A percentile compares a stretch with the other conserved stretches of the same genome.
Evolutionary conservation across 257 asterid genomes (phyloP).

Genomic region (Solanum bulbocastanum): DNA sequence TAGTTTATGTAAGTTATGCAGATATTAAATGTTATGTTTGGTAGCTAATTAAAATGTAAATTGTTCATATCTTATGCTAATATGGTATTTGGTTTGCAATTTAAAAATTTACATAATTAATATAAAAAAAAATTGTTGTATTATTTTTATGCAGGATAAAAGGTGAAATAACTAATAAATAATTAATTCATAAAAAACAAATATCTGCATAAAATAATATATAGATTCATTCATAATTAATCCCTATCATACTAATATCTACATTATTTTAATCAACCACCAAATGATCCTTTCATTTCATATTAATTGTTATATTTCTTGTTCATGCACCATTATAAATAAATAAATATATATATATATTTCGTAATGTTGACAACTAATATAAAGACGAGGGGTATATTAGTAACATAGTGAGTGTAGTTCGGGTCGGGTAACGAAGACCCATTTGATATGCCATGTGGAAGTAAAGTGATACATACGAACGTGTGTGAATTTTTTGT

Average conservation of each 20-base stretch:
- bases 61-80: no score
- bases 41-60: no score
- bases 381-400: not conserved
- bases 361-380: not conserved
- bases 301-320: not conserved
- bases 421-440: not conserved
- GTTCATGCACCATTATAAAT: not conserved
- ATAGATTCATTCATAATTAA: no score
- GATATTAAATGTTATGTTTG: no score
- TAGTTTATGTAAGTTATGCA: no score
- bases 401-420: not conserved
- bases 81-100: not conserved
- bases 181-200: no score
- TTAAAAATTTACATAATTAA: no score
- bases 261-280: no score
- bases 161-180: no score
- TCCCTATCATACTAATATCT: not conserved
- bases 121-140: not conserved
- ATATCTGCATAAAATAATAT: no score
- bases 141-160: no score
- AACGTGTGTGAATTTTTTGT: not conserved
- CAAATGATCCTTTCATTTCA: not conserved
- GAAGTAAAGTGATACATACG: not conserved
- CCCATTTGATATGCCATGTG: not conserved
- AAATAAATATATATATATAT: no score